Evolutionary conservation across 1,284 basidiomycete species (phyloP).

Genomic region (Phellopilus nigrolimitatus): DNA sequence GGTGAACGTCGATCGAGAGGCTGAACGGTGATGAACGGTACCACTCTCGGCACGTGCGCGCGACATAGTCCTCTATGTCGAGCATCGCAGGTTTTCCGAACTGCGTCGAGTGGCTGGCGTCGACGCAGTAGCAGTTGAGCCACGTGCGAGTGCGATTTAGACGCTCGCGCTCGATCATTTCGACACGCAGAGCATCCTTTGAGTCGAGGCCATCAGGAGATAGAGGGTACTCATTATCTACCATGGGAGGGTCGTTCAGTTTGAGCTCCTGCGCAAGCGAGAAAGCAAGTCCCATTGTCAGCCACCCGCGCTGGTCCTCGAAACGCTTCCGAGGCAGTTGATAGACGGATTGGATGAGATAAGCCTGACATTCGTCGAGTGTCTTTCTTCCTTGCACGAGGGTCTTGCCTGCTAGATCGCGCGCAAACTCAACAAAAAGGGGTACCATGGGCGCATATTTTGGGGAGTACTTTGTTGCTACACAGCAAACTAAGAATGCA

Average conservation of each 20-base stretch:
- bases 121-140: conserved; percentile 63
- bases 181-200: conserved; percentile 2
- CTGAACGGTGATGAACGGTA: conserved; percentile 42
- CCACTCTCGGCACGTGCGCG: conserved; percentile 50
- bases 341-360: conserved; percentile 46
- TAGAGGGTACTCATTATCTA: conserved; percentile 24
- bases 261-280: conserved; percentile 49
- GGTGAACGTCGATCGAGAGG: conserved; percentile 47
- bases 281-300: conserved; percentile 55
- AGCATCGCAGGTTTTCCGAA: conserved; percentile 65
- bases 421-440: conserved; percentile 44
- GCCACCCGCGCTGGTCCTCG: conserved; percentile 52
- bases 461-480: conserved; percentile 34
- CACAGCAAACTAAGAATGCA: conserved; percentile 41
- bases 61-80: conserved; percentile 51
- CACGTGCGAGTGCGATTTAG: conserved; percentile 58
- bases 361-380: conserved; percentile 56
- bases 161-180: conserved; percentile 33
- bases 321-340: conserved; percentile 52
- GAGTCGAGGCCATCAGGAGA: background rate
- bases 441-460: conserved; percentile 11
- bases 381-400: conserved; percentile 44
- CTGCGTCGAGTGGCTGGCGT: conserved; percentile 58
- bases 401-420: conserved; percentile 45
- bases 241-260: conserved; percentile 41